Conservation (phyloP, 1,284 basidiomycete species). For the Ganoderma multipileum region DNA sequence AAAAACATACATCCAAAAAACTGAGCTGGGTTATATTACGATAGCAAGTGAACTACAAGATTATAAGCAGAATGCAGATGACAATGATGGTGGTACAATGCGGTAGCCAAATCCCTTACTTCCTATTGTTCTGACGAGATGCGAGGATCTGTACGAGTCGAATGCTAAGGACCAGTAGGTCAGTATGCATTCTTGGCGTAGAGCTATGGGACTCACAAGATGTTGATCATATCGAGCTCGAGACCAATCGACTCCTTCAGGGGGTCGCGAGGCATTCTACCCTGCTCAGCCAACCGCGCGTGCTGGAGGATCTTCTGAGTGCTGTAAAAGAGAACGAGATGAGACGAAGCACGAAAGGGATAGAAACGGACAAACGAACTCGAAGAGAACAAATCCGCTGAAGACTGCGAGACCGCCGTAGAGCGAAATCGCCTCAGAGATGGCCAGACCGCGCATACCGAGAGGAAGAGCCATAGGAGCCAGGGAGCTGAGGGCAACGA, state of each 20-base stretch:
- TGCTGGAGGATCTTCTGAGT: constrained; percentile 86
- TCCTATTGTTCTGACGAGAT: constrained; percentile 63
- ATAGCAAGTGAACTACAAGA: not conserved
- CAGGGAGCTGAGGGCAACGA: constrained; percentile 85
- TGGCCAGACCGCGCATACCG: constrained; percentile 77
- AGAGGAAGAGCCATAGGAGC: constrained; percentile 90
- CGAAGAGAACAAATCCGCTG: constrained; percentile 86
- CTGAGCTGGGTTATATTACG: constrained; percentile 5
- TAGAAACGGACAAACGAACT: constrained; percentile 49
- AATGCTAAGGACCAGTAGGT: constrained; percentile 52
- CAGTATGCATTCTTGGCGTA: not conserved
- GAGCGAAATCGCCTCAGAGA: constrained; percentile 82
- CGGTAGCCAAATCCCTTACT: constrained; percentile 35
- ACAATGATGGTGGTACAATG: not conserved
- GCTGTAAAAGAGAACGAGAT: constrained; percentile 41
- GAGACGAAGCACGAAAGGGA: not conserved
- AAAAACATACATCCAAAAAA: not conserved
- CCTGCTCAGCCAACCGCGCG: constrained; percentile 76
- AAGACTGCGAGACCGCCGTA: constrained; percentile 91
- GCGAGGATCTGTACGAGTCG: constrained; percentile 86
- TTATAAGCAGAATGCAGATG: not conserved
- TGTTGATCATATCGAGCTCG: constrained; percentile 89
- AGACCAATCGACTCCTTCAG: constrained; percentile 82
- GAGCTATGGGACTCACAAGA: constrained; percentile 62
- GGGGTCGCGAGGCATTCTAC: constrained; percentile 74